Evolutionary conservation across 352 stramenopile genomes (phyloP).

Genomic region (Pythium rishiriense): DNA sequence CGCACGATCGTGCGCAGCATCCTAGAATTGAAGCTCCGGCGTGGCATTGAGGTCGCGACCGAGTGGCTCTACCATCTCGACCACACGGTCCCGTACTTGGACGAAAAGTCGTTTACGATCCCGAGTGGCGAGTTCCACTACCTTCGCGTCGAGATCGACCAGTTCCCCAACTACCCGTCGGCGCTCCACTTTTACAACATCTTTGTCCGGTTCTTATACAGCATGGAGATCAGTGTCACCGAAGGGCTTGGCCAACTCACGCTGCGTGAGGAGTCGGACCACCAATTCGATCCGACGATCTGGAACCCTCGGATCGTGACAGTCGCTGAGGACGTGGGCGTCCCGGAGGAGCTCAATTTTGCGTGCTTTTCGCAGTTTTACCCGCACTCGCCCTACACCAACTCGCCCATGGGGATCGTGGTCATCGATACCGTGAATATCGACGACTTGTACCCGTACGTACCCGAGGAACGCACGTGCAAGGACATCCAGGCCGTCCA

Average conservation of each 20-base stretch:
- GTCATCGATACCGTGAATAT: slow-evolving; percentile 38
- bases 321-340: slow-evolving; percentile 16
- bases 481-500: slow-evolving; percentile 5
- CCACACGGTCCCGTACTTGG: no score
- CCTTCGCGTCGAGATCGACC: no score
- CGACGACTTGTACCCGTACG: slow-evolving; percentile 49
- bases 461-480: slow-evolving; percentile 19
- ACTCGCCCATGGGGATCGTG: slow-evolving; percentile 31
- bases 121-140: no score
- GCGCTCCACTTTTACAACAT: slow-evolving; percentile 46
- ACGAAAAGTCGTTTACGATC: no score
- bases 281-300: slow-evolving; percentile 32
- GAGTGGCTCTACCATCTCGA: no score
- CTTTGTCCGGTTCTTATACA: slow-evolving; percentile 39
- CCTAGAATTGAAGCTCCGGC: no score
- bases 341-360: slow-evolving; percentile 23
- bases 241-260: slow-evolving; percentile 46
- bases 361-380: slow-evolving; percentile 34
- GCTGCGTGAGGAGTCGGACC: slow-evolving; percentile 50
- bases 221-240: slow-evolving; percentile 58
- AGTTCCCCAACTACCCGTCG: no score
- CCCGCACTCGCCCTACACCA: slow-evolving; percentile 4
- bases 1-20: no score
- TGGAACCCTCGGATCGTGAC: slow-evolving; percentile 46
- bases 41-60: no score